phyloP scores from a whole-genome alignment of 148 eudicot species.

The Silene uniflora region DNA sequence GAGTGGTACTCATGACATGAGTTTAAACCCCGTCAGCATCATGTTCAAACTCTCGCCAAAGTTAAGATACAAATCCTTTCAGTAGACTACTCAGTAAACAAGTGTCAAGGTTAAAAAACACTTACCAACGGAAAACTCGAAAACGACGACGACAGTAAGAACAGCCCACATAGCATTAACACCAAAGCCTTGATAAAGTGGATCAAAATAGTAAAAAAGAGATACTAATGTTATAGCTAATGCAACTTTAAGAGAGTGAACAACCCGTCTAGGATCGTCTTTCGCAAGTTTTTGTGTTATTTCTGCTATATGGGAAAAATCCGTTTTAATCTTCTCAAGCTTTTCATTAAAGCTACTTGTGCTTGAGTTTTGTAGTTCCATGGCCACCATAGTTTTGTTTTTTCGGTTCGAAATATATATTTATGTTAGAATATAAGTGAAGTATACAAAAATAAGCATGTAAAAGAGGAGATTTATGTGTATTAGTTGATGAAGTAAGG shows the following conservation, averaged over 20 bases:
- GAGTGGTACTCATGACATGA: too few species aligned
- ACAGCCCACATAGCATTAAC: slow-evolving; percentile 66
- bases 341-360: background rate
- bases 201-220: slow-evolving; percentile 44
- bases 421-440: background rate
- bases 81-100: too few species aligned
- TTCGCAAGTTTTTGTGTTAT: slow-evolving; percentile 27
- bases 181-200: slow-evolving; percentile 49
- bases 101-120: background rate
- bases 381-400: background rate
- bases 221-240: slow-evolving; percentile 50
- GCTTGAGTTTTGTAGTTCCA: background rate
- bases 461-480: background rate
- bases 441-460: background rate
- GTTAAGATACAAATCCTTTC: too few species aligned
- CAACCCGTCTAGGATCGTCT: slow-evolving; percentile 52
- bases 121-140: slow-evolving; percentile 58
- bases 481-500: background rate
- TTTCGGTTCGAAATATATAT: background rate
- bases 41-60: too few species aligned
- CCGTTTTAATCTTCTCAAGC: background rate
- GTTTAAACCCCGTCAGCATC: too few species aligned
- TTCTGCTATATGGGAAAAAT: background rate
- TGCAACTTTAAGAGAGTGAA: slow-evolving; percentile 54
- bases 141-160: slow-evolving; percentile 56